Conservation (phyloP, 176 grass and related monocot species). For the Olyra latifolia region DNA sequence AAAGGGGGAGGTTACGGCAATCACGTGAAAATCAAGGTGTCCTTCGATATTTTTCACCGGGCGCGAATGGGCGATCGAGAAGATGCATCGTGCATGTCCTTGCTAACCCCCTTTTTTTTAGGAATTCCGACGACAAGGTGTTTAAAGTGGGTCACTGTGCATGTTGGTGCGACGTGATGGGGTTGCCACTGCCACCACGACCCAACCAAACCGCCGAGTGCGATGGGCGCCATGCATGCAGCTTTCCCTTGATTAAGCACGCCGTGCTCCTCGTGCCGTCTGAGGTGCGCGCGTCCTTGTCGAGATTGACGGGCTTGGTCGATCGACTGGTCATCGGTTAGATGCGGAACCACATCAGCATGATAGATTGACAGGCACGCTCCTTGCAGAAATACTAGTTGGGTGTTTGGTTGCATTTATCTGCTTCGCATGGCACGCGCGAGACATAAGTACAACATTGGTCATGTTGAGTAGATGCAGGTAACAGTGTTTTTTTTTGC, state of each 20-base stretch:
- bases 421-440: no score
- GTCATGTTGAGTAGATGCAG: no score
- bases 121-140: background rate
- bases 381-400: background rate
- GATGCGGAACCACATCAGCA: background rate
- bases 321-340: background rate
- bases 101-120: no score
- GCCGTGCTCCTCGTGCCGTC: background rate
- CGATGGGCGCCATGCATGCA: background rate
- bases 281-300: background rate
- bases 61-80: background rate
- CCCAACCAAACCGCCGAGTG: background rate
- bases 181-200: background rate
- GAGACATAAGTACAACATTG: no score
- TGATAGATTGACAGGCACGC: no score
- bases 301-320: background rate
- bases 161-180: background rate
- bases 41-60: background rate
- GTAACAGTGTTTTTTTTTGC: no score
- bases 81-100: background rate
- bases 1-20: background rate
- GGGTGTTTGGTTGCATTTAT: no score
- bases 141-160: background rate
- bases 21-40: constrained; percentile 24
- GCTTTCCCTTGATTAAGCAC: background rate